Conservation (phyloP, 2,329 filamentous ascomycete genomes). For the Colletotrichum lupini region DNA sequence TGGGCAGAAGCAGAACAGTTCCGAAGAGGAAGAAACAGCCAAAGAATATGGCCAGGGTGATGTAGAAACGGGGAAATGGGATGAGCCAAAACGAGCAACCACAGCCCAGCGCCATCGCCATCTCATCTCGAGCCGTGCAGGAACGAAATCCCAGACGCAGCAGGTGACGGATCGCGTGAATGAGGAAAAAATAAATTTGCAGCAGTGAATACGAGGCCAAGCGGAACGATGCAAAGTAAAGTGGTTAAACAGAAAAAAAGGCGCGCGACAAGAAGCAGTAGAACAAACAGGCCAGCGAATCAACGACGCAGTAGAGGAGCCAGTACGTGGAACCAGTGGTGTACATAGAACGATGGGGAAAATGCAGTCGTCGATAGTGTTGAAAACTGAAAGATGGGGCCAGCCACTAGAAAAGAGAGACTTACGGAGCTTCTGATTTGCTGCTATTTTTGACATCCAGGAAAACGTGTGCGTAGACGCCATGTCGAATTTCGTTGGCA, state of each 20-base stretch:
- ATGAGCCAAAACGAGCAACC: slow-evolving; percentile 18
- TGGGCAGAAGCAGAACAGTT: not conserved
- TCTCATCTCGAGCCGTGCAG: not conserved
- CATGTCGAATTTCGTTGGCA: slow-evolving; percentile 35
- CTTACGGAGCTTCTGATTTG: slow-evolving; percentile 41
- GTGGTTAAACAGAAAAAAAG: not conserved
- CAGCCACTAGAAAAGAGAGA: slow-evolving; percentile 9
- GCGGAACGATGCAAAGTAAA: not conserved
- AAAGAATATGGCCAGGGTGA: not conserved
- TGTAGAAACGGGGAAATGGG: not conserved
- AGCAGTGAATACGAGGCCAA: slow-evolving; percentile 1
- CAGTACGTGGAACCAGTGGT: not conserved
- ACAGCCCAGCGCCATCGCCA: not conserved
- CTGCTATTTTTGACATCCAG: slow-evolving; percentile 37
- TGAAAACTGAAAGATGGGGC: not conserved
- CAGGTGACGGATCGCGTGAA: not conserved
- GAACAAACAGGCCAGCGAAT: not conserved
- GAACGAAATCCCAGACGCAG: not conserved
- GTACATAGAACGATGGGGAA: not conserved
- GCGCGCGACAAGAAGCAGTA: not conserved
- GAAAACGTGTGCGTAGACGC: slow-evolving; percentile 34
- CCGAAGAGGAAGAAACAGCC: not conserved
- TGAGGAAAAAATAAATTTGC: not conserved
- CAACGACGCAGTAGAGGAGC: not conserved
- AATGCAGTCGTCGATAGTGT: not conserved